Conservation (phyloP, 1,139 yeast species). For the Suhomyces chickasaworum region DNA sequence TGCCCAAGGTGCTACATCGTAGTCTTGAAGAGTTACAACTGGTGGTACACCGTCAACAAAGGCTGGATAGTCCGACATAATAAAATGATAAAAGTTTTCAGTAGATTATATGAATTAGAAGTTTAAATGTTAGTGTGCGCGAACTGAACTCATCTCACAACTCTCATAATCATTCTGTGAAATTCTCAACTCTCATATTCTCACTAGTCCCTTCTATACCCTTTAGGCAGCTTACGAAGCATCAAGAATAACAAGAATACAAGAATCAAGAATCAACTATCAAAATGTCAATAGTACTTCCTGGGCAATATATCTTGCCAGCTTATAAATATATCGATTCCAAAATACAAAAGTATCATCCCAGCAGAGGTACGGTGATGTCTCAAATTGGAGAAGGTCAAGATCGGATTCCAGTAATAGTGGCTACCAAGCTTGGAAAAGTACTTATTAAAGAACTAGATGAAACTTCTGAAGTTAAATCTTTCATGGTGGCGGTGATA, state of each 20-base stretch:
- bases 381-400: slow-evolving; percentile 30
- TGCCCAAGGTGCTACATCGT: slow-evolving; percentile 59
- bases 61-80: slow-evolving; percentile 36
- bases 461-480: slow-evolving; percentile 21
- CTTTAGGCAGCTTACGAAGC: background rate
- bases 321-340: slow-evolving; percentile 31
- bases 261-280: no score
- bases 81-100: background rate
- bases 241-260: background rate
- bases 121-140: slow-evolving; percentile 1
- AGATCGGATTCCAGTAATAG: slow-evolving; percentile 49
- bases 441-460: slow-evolving; percentile 38
- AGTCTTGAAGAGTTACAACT: slow-evolving; percentile 44
- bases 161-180: no score
- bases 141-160: slow-evolving; percentile 2
- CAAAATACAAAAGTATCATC: slow-evolving; percentile 28
- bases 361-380: slow-evolving; percentile 45
- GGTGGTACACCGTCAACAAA: slow-evolving; percentile 52
- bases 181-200: no score
- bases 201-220: background rate
- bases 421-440: slow-evolving; percentile 68
- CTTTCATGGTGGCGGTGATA: slow-evolving; percentile 34
- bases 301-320: slow-evolving; percentile 67
- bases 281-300: slow-evolving; percentile 49
- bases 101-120: background rate